Percentiles rank a stretch among this genome's conserved stretches.
phyloP scores from a whole-genome alignment of 2,329 filamentous ascomycete species.

The Hymenoscyphus scutula region DNA sequence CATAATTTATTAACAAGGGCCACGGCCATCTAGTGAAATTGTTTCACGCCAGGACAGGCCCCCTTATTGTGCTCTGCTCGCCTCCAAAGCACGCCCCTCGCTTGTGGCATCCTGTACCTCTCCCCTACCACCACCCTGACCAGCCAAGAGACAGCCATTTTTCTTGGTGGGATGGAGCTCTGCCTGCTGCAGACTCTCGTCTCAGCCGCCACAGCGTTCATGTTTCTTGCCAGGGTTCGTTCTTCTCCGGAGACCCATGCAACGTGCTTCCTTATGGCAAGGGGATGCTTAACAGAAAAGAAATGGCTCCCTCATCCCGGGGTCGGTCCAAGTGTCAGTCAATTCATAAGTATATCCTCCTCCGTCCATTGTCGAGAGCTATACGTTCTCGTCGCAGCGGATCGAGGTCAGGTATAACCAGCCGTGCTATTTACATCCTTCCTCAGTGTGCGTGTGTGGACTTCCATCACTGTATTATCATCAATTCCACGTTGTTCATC shows the following conservation, averaged over 20 bases:
- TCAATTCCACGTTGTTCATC: conserved; percentile 17
- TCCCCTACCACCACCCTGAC: neutral
- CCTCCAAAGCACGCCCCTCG: neutral
- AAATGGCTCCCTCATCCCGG: conserved; percentile 19
- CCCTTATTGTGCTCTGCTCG: neutral
- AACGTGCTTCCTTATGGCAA: conserved; percentile 22
- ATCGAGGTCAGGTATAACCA: conserved; percentile 24
- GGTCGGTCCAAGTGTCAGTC: conserved; percentile 24
- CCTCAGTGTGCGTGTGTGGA: conserved; percentile 10
- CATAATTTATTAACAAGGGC: neutral
- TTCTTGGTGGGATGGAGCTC: neutral
- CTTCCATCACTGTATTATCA: conserved; percentile 15
- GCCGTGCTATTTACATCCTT: conserved; percentile 18
- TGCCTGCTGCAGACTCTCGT: conserved; percentile 11
- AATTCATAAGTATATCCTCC: conserved; percentile 26
- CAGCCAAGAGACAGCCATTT: neutral
- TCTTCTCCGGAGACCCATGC: conserved; percentile 6
- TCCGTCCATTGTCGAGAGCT: conserved; percentile 10
- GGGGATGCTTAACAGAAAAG: conserved; percentile 22
- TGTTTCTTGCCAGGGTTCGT: conserved; percentile 13
- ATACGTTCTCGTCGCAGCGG: conserved; percentile 18
- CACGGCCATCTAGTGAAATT: neutral
- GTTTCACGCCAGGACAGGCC: neutral
- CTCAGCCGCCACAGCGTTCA: conserved; percentile 30
- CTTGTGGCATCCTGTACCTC: neutral